A percentile compares a stretch with the other conserved stretches of the same genome.
Conservation (phyloP, 2,329 filamentous ascomycete species). For the Colletotrichum tofieldiae region DNA sequence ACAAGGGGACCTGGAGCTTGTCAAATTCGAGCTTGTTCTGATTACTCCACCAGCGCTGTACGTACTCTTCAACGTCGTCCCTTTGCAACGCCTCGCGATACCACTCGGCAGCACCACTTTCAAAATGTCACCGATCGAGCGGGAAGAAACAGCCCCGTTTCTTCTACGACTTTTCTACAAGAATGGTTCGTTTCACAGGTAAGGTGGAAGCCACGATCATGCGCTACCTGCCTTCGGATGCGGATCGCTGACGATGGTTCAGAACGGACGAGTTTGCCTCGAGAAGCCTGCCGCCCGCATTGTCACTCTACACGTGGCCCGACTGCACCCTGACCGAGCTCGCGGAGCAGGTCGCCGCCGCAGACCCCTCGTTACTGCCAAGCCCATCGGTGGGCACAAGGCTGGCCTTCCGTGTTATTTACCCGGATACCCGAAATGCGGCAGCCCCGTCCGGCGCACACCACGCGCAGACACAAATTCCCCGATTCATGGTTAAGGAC, state of each 20-base stretch:
- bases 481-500: conserved; percentile 82
- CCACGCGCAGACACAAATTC: conserved; percentile 60
- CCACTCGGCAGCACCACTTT: background rate
- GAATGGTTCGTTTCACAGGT: conserved; percentile 81
- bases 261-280: conserved; percentile 81
- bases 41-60: conserved; percentile 31
- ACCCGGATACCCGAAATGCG: conserved; percentile 75
- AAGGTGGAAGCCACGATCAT: conserved; percentile 45
- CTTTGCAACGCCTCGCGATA: conserved; percentile 19
- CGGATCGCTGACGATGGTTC: conserved; percentile 7
- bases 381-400: conserved; percentile 84
- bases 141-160: conserved; percentile 83
- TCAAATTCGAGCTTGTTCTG: conserved; percentile 33
- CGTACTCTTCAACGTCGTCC: conserved; percentile 25
- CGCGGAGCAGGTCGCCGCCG: conserved; percentile 80
- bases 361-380: conserved; percentile 76
- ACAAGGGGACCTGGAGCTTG: conserved; percentile 41
- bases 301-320: conserved; percentile 90
- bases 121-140: conserved; percentile 60
- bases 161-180: conserved; percentile 89
- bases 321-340: conserved; percentile 87
- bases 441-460: conserved; percentile 44
- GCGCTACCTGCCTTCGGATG: background rate
- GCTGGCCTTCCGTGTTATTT: conserved; percentile 89
- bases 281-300: conserved; percentile 72